Evolutionary conservation across 2,329 filamentous ascomycete species (phyloP), one percentile per base, ranked within the genome.

Genomic region (Aureobasidium subglaciale): DNA sequence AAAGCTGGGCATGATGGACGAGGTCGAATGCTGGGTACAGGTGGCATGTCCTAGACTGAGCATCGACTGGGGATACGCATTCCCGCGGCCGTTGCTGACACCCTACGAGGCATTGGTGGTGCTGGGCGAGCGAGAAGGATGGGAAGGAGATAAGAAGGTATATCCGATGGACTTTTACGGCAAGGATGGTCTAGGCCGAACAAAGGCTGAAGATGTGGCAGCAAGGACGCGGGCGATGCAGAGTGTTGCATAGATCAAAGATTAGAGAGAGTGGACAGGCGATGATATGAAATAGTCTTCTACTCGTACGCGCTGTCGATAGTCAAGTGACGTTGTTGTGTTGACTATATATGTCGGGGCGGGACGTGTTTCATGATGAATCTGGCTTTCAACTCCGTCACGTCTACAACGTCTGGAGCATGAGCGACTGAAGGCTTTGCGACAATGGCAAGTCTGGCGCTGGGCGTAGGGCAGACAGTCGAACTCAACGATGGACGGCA

Each of bases 131-230:
- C 82, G 80, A 61, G 81, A 93, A 62, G 87, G 87, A 2, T 78
- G 75, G 75, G 88, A 84, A 59, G 59, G 59, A 53, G 60, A 57
- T 35, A 63, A 56, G 29, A 58, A 52, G 64, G 54, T 66, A 13
- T 99, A 99, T 73, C 92, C 91, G 0, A 99, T 99, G 93, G 91
- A 99, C 70, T 99, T 95, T 68, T 99, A 99, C 72, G 91, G 86
- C 0, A 92, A 87, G 68, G 89, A 96, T 42, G 93, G 93, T 0
- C 67, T 99, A 55, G 93, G 92, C 1, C 83, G 93, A 68, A 91
- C 87, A 29, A 90, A 66, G 59, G 59, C 59, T 20, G 65, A 70
- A 37, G 66, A 70, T 52, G 56, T 54, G 50, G 37, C 38, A 16
- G 37, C 50, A 13, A 54, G 34, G 50, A 54, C 37, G 29, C 37